Percentiles rank a stretch among this genome's conserved stretches.
phyloP scores from a whole-genome alignment of 2,329 filamentous ascomycete genomes.

The Knufia fluminis region DNA sequence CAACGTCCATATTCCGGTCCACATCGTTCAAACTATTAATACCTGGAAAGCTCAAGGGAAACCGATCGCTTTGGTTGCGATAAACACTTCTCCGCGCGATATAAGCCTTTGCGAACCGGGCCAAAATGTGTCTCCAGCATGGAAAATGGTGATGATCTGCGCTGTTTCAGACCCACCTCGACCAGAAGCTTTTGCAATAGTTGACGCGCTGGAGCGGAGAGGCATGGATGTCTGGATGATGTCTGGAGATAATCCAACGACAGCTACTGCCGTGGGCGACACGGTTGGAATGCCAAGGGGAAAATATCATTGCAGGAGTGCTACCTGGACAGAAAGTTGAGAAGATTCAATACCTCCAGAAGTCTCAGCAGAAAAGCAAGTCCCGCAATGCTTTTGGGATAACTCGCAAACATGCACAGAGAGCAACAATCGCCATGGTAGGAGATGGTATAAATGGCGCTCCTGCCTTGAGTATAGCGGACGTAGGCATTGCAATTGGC shows the following conservation, averaged over 20 bases:
- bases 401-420: no score
- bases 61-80: conserved; percentile 1
- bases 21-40: conserved; percentile 12
- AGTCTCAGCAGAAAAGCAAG: conserved; percentile 11
- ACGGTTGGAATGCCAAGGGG: conserved; percentile 60
- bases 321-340: conserved; percentile 68
- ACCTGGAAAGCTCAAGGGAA: conserved; percentile 9
- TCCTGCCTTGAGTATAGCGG: conserved; percentile 80
- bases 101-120: background rate
- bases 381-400: conserved; percentile 28
- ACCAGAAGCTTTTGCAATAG: conserved; percentile 56
- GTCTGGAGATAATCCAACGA: conserved; percentile 76
- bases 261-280: conserved; percentile 66
- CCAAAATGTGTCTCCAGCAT: conserved; percentile 13
- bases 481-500: conserved; percentile 78
- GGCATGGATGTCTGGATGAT: conserved; percentile 74
- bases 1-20: conserved; percentile 25
- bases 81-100: background rate
- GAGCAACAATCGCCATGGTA: conserved; percentile 53
- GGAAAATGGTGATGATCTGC: conserved; percentile 52
- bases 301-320: conserved; percentile 76
- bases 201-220: conserved; percentile 54
- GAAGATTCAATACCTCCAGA: conserved; percentile 30
- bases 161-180: conserved; percentile 74
- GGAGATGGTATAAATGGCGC: conserved; percentile 98